phyloP scores from a whole-genome alignment of 2,329 filamentous ascomycete genomes.

The Zymoseptoria ardabiliae region DNA sequence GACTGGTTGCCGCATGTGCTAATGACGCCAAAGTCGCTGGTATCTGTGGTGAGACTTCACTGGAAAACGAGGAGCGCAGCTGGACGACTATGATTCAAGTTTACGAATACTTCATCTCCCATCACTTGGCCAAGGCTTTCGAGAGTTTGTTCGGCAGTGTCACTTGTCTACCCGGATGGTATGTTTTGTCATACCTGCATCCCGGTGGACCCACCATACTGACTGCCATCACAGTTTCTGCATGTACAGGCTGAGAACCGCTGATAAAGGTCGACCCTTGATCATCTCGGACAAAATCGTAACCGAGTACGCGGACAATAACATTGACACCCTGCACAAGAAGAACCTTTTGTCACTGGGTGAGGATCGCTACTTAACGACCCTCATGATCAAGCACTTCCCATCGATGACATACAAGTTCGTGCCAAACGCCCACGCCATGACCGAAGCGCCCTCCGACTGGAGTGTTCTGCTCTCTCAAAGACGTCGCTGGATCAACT shows the following conservation, averaged over 20 bases:
- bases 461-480: slow-evolving; percentile 96
- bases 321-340: slow-evolving; percentile 90
- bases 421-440: slow-evolving; percentile 82
- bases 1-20: slow-evolving; percentile 83
- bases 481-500: slow-evolving; percentile 98
- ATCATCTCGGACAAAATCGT: slow-evolving; percentile 89
- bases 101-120: slow-evolving; percentile 99
- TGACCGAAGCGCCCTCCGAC: slow-evolving; percentile 86
- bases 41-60: slow-evolving; percentile 92
- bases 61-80: slow-evolving; percentile 88
- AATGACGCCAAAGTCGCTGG: slow-evolving; percentile 94
- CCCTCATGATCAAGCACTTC: slow-evolving; percentile 97
- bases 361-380: slow-evolving; percentile 95
- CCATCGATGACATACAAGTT: slow-evolving; percentile 95
- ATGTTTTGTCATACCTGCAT: slow-evolving; percentile 39
- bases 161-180: slow-evolving; percentile 98
- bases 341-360: slow-evolving; percentile 89
- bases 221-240: slow-evolving; percentile 73
- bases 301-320: slow-evolving; percentile 76
- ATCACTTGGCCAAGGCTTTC: slow-evolving; percentile 93
- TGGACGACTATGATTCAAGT: slow-evolving; percentile 99
- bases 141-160: slow-evolving; percentile 97
- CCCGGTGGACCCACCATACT: slow-evolving; percentile 15
- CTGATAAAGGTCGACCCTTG: slow-evolving; percentile 86
- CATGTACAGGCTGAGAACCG: slow-evolving; percentile 95